Base-by-base conservation (phyloP, 768 basidiomycete genomes). In the Lactarius indigo region DNA sequence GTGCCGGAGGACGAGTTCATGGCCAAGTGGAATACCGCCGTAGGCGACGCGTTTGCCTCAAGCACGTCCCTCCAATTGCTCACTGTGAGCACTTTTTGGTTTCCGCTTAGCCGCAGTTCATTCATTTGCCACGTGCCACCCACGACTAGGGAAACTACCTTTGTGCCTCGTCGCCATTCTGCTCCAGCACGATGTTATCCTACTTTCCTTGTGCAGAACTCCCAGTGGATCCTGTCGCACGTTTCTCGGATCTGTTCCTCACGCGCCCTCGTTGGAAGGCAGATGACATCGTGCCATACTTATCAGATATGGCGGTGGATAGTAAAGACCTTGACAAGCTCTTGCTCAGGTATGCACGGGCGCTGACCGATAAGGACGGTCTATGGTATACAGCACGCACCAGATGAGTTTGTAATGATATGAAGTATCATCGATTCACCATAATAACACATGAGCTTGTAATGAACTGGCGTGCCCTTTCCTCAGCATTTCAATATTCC, bases 401-500 rank as follows among this genome's bases (percentile, higher is more conserved):
- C n/a, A 52, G 68, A 31, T 69, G 35, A 85, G 85, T 8, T 20
- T 2, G 7, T 15, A 50, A 12, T 13, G 39, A 61, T 35, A 30
- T 20, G 5, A 2, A 64, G 13, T 17, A 5, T 60, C 20, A 15
- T n/a, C 41, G 52, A 28, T n/a, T 44, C 13, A 50, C 2, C 18
- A 50, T 26, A 50, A 50, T 13, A 50, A 1, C 23, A 23, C 47
- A 23, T 50, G n/a, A 23, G 5, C 23, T 50, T 47, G n/a, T n/a
- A 0, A 98, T 71, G 97, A 96, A 2, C 83, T 98, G 17, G 94
- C 96, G 1, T 97, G 96, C 75, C 95, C 95, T 0, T 98, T 98
- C 75, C 80, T 98, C 64, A 84, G 86, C 31, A 82, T 98, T 61
- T 86, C 96, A 3, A 81, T 98, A 12, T 98, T 96, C 75, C 81